These are phyloP conservation scores for Aureobasidium pullulans DNA, from an alignment of 2,329 filamentous ascomycete species.

Conservation along the genomic window DNA sequence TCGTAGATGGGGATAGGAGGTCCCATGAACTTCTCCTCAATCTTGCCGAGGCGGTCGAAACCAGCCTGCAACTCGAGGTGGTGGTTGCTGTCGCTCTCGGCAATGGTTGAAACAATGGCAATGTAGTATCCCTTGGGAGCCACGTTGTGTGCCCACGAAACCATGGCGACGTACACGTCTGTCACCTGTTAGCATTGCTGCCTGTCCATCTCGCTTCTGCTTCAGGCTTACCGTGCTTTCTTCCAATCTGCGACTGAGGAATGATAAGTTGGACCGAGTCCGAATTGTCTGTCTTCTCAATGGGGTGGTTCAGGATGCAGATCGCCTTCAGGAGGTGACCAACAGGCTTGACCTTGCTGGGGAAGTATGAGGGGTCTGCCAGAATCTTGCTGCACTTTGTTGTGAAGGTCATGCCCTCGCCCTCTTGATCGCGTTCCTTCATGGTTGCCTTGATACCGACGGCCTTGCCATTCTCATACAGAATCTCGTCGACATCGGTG, in stretches of 20 bases:
- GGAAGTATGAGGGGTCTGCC: conserved; percentile 95
- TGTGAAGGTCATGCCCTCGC: conserved; percentile 77
- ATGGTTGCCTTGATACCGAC: conserved; percentile 95
- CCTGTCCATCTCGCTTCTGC: not conserved
- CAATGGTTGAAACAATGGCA: conserved; percentile 95
- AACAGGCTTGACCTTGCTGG: conserved; percentile 75
- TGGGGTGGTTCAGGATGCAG: conserved; percentile 92
- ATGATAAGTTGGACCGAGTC: conserved; percentile 96
- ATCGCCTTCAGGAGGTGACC: conserved; percentile 93
- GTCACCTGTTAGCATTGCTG: conserved; percentile 13
- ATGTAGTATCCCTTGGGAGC: conserved; percentile 99
- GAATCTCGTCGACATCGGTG: conserved; percentile 82
- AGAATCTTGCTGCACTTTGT: conserved; percentile 96
- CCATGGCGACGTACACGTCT: conserved; percentile 96
- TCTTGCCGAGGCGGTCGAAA: conserved; percentile 82
- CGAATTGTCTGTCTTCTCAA: conserved; percentile 78
- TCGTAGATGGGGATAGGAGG: conserved; percentile 90
- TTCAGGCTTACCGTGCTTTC: conserved; percentile 74
- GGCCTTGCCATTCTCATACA: conserved; percentile 80
- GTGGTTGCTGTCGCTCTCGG: conserved; percentile 85
- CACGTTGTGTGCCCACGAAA: conserved; percentile 93
- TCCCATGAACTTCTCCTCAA: conserved; percentile 97
- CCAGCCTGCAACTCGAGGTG: conserved; percentile 91
- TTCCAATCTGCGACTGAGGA: conserved; percentile 91
- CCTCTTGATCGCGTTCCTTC: conserved; percentile 71